phyloP scores from a whole-genome alignment of 495 filamentous ascomycete species.

The Bryoglossum gracile region DNA sequence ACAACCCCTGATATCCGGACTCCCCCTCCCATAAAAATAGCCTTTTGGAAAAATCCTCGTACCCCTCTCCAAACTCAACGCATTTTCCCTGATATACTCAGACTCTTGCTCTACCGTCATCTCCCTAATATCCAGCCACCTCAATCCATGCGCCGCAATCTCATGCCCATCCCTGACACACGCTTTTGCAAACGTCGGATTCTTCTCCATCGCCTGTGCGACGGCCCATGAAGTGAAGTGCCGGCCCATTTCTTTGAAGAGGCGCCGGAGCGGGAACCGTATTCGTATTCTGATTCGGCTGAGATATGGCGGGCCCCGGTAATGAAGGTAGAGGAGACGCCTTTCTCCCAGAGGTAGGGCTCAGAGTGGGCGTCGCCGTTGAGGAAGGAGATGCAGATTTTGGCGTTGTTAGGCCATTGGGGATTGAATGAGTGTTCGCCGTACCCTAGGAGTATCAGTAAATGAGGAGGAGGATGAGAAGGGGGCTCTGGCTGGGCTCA shows the following conservation, averaged over 20 bases:
- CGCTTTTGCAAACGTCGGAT: constrained; percentile 27
- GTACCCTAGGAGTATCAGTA: constrained; percentile 21
- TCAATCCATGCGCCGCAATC: constrained; percentile 31
- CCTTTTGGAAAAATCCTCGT: constrained; percentile 30
- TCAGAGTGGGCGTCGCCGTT: constrained; percentile 25
- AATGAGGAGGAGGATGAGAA: neutral
- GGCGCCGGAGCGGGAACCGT: constrained; percentile 30
- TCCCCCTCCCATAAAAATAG: constrained; percentile 33
- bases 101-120: constrained; percentile 29
- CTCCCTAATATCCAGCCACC: constrained; percentile 32
- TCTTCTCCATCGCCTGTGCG: constrained; percentile 29
- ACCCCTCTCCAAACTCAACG: constrained; percentile 24
- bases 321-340: constrained; percentile 1
- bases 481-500: too few species aligned
- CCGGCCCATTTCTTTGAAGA: constrained; percentile 31
- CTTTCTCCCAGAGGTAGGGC: constrained; percentile 17
- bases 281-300: constrained; percentile 25
- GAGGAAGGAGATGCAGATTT: constrained; percentile 32
- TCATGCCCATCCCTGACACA: constrained; percentile 32
- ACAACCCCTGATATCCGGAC: constrained; percentile 26
- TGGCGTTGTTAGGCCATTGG: constrained; percentile 34
- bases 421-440: constrained; percentile 29
- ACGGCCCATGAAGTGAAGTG: constrained; percentile 32
- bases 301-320: constrained; percentile 5
- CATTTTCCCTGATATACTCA: constrained; percentile 27